These are phyloP conservation scores for Dactylellina drechsleri DNA, from an alignment of 2,329 filamentous ascomycete species.

Conservation along the genomic window DNA sequence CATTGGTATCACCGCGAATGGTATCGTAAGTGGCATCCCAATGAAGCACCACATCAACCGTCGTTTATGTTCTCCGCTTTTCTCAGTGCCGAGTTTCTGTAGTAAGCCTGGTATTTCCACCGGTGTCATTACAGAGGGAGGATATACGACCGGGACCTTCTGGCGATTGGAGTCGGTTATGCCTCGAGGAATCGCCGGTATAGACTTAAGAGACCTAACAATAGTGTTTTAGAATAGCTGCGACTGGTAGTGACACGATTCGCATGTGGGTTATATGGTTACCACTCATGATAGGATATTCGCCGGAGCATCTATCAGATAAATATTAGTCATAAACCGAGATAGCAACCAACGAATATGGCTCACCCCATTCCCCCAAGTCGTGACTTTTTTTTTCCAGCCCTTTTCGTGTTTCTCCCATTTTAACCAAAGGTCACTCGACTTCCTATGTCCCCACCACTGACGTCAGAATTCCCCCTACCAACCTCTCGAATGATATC, in stretches of 20 bases:
- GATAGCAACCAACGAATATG: background rate
- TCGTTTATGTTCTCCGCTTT: conserved; percentile 79
- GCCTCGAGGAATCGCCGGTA: conserved; percentile 80
- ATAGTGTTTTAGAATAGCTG: conserved; percentile 9
- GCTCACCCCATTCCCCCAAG: conserved; percentile 77
- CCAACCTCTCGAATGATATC: conserved; percentile 5
- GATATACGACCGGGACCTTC: conserved; percentile 80
- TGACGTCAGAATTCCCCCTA: background rate
- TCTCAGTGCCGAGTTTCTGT: conserved; percentile 77
- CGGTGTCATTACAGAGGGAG: conserved; percentile 73
- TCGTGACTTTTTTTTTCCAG: conserved; percentile 88
- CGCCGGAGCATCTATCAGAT: conserved; percentile 73
- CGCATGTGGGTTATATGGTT: background rate
- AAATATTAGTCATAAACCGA: conserved; percentile 3
- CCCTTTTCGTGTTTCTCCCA: conserved; percentile 87
- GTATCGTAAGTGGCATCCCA: conserved; percentile 83
- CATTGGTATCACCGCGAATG: conserved; percentile 86
- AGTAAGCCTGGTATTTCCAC: conserved; percentile 74
- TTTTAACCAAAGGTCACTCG: conserved; percentile 74
- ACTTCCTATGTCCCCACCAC: conserved; percentile 23
- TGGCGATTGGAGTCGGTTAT: conserved; percentile 72
- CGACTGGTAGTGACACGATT: background rate
- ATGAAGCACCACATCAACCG: conserved; percentile 82
- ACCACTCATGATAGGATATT: conserved; percentile 94
- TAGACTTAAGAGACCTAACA: conserved; percentile 81